These are phyloP conservation scores for Jaltomata sinuosa DNA, from an alignment of 257 asterid genomes.

Conservation along the genomic window DNA sequence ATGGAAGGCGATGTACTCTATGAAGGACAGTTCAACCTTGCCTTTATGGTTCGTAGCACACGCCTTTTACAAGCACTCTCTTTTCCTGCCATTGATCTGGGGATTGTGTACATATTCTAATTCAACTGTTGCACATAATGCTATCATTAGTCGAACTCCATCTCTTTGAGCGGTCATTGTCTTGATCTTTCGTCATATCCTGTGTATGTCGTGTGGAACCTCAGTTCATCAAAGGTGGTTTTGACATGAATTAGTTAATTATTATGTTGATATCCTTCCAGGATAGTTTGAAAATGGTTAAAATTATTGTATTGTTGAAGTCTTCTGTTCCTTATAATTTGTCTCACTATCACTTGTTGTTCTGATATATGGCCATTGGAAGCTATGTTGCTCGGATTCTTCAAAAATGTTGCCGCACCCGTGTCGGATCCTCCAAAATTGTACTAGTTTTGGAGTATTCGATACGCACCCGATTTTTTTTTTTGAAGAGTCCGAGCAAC, in stretches of 20 bases:
- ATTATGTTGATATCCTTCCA: background rate
- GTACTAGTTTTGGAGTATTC: too few species aligned
- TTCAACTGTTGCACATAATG: background rate
- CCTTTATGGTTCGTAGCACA: conserved; percentile 79
- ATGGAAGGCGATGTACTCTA: conserved; percentile 84
- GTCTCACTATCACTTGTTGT: background rate
- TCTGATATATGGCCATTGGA: background rate
- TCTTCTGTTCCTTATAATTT: background rate
- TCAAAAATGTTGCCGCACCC: too few species aligned
- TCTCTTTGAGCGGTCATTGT: background rate
- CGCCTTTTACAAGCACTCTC: conserved; percentile 54
- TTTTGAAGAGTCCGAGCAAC: too few species aligned
- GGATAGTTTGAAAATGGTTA: background rate
- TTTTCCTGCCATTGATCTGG: conserved; percentile 30
- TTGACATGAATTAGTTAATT: background rate
- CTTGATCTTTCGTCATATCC: background rate
- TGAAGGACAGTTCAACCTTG: conserved; percentile 33
- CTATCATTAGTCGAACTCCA: background rate
- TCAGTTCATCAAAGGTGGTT: background rate
- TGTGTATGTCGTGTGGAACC: background rate
- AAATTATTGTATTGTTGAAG: background rate
- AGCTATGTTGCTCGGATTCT: too few species aligned
- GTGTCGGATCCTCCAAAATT: too few species aligned
- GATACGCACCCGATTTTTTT: too few species aligned
- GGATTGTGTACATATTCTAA: background rate